These are phyloP conservation scores for Ogataea pini DNA, from an alignment of 805 yeast species.

Conservation along the genomic window DNA sequence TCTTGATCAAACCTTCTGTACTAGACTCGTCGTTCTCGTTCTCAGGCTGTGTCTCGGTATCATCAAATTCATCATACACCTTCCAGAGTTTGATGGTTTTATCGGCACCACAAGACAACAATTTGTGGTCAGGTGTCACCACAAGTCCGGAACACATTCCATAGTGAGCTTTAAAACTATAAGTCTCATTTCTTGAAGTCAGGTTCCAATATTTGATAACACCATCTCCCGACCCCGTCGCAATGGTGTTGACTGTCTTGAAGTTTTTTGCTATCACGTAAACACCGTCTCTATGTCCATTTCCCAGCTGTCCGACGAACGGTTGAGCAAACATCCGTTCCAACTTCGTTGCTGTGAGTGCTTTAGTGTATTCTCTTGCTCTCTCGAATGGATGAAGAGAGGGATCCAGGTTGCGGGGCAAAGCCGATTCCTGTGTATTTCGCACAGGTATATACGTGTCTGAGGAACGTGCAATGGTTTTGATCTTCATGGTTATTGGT, in stretches of 20 bases:
- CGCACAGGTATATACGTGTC: slow-evolving; percentile 92
- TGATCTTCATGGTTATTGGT: slow-evolving; percentile 63
- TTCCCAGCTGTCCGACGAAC: slow-evolving; percentile 90
- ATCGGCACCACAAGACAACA: slow-evolving; percentile 86
- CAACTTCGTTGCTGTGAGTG: slow-evolving; percentile 90
- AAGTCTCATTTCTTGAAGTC: slow-evolving; percentile 71
- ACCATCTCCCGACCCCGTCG: slow-evolving; percentile 96
- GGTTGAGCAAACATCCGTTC: slow-evolving; percentile 98
- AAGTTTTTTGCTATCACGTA: slow-evolving; percentile 83
- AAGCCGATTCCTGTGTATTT: slow-evolving; percentile 81
- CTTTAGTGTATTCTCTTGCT: slow-evolving; percentile 94
- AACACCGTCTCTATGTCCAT: slow-evolving; percentile 94
- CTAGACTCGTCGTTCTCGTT: slow-evolving; percentile 31
- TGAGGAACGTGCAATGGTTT: slow-evolving; percentile 84
- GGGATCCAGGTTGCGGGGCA: slow-evolving; percentile 89
- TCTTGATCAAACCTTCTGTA: slow-evolving; percentile 64
- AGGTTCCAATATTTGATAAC: slow-evolving; percentile 92
- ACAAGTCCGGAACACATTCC: slow-evolving; percentile 86
- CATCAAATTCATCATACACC: slow-evolving; percentile 46
- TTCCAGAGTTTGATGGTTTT: slow-evolving; percentile 90
- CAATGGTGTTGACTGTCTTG: slow-evolving; percentile 66
- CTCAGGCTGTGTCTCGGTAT: slow-evolving; percentile 28
- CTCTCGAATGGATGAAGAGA: slow-evolving; percentile 96
- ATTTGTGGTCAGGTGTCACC: slow-evolving; percentile 62
- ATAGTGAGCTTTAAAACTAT: slow-evolving; percentile 83